These are phyloP conservation scores for Karstenula rhodostoma DNA, from an alignment of 2,329 filamentous ascomycete species.

Conservation along the genomic window DNA sequence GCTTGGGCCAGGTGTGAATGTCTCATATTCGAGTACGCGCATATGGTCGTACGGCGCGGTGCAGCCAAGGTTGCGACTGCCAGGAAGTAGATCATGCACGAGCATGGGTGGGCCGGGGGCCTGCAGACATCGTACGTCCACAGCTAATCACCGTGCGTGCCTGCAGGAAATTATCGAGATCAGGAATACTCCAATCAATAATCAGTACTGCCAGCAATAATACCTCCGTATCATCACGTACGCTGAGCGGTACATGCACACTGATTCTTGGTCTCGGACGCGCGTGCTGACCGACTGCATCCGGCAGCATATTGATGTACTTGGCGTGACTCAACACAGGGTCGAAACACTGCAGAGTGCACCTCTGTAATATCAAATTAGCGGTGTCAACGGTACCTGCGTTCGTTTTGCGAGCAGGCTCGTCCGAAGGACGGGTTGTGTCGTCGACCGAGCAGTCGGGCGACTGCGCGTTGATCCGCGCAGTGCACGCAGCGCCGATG, in stretches of 20 bases:
- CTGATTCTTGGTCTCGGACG: neutral
- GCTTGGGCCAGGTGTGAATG: neutral
- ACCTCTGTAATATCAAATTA: neutral
- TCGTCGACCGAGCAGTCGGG: neutral
- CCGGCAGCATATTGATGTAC: neutral
- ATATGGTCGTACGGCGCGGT: neutral
- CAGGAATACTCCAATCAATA: neutral
- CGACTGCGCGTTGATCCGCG: neutral
- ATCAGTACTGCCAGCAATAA: neutral
- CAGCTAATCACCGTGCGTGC: neutral
- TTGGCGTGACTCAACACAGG: neutral
- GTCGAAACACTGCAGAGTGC: neutral
- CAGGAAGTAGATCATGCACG: conserved; percentile 8
- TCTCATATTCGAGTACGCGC: neutral
- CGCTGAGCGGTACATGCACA: neutral
- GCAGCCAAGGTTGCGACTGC: neutral
- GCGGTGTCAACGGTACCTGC: neutral
- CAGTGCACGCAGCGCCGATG: neutral
- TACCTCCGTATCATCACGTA: neutral
- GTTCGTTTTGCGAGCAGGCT: neutral
- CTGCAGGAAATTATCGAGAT: neutral
- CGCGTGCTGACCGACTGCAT: neutral
- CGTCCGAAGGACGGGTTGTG: neutral
- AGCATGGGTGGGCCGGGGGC: neutral
- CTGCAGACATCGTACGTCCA: neutral